A percentile compares a stretch with the other conserved stretches of the same genome.
Evolutionary conservation across 2,329 filamentous ascomycete genomes (phyloP).

Genomic region (Aspergillus hiratsukae): DNA sequence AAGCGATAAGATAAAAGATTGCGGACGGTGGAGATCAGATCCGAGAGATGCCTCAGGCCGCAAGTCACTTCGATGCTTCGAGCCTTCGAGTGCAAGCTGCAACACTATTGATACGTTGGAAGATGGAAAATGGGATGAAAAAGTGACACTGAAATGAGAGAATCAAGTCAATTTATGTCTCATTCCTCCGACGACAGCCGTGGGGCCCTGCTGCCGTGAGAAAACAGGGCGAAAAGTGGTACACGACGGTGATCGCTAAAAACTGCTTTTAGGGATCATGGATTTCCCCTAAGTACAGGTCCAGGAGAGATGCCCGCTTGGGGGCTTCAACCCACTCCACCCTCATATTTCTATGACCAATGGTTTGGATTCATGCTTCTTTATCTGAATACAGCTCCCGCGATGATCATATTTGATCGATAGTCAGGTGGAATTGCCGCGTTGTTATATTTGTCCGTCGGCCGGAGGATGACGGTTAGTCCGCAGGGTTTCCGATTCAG

Average conservation of each 20-base stretch:
- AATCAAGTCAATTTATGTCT: constrained; percentile 4
- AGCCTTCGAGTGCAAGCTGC: neutral
- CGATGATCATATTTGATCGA: neutral
- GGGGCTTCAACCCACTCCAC: constrained; percentile 22
- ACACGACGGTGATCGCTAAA: constrained; percentile 32
- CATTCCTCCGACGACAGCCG: constrained; percentile 5
- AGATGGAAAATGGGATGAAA: neutral
- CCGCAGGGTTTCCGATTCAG: neutral
- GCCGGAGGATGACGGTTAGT: neutral
- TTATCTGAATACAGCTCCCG: neutral
- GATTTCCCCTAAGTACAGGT: constrained; percentile 48
- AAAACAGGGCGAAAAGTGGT: neutral
- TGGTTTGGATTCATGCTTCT: constrained; percentile 3
- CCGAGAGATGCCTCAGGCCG: neutral
- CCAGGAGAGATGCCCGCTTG: constrained; percentile 35
- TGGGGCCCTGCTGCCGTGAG: constrained; percentile 10
- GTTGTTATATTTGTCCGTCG: neutral
- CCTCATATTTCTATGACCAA: constrained; percentile 22
- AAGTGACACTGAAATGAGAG: neutral
- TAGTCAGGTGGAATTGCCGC: neutral
- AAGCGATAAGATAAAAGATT: constrained; percentile 20
- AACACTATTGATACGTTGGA: neutral
- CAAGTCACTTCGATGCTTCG: neutral
- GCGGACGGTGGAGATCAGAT: neutral
- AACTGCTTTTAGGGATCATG: constrained; percentile 46